phyloP scores from a whole-genome alignment of 768 basidiomycete species.

The Albatrellus ellisii region DNA sequence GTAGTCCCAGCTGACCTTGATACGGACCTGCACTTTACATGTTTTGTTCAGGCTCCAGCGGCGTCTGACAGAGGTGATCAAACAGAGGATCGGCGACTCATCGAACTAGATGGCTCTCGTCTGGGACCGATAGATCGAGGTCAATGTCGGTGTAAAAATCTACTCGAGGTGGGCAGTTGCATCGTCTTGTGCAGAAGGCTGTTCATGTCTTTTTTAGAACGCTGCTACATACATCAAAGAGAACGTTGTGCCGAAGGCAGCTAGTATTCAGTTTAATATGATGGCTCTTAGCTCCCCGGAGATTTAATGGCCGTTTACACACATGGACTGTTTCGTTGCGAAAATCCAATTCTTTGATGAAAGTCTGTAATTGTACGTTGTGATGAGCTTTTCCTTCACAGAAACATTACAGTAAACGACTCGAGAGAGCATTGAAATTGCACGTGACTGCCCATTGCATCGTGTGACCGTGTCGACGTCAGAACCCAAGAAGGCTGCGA shows the following conservation, averaged over 20 bases:
- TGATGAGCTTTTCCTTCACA: too few relatives aligned
- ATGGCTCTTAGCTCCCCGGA: too few relatives aligned
- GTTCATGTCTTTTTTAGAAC: constrained; percentile 30
- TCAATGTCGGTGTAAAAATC: constrained; percentile 37
- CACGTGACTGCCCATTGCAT: too few relatives aligned
- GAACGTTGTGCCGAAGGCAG: constrained; percentile 38
- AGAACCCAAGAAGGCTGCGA: too few relatives aligned
- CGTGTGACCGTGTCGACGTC: too few relatives aligned
- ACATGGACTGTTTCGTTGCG: too few relatives aligned
- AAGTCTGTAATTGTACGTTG: too few relatives aligned
- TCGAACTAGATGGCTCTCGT: constrained; percentile 80
- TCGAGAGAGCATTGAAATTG: too few relatives aligned
- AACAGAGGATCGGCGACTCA: constrained; percentile 29
- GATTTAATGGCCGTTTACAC: too few relatives aligned
- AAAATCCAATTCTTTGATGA: too few relatives aligned
- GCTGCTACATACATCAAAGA: constrained; percentile 49
- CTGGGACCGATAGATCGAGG: constrained; percentile 75
- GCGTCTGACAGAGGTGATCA: constrained; percentile 22
- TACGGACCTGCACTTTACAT: constrained; percentile 77
- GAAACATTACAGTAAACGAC: too few relatives aligned
- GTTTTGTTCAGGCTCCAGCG: constrained; percentile 63
- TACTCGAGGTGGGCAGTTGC: constrained; percentile 35
- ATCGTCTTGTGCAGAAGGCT: not conserved
- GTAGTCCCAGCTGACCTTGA: constrained; percentile 45
- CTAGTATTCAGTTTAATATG: constrained; percentile 52